phyloP scores from a whole-genome alignment of 2,329 filamentous ascomycete genomes.

The Lachnellula cervina region DNA sequence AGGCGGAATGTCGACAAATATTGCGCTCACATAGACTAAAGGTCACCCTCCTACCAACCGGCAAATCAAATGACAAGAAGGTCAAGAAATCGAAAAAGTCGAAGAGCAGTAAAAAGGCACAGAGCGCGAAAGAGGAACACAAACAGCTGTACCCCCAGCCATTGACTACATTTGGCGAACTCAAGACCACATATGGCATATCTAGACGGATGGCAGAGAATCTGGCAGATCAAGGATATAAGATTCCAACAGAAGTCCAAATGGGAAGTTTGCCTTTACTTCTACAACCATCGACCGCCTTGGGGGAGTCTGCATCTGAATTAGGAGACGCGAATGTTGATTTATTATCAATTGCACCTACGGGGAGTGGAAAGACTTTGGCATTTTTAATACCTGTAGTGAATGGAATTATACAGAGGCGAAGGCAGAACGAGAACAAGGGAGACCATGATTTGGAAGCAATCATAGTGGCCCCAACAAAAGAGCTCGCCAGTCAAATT shows the following conservation, averaged over 20 bases:
- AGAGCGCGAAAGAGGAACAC: conserved; percentile 41
- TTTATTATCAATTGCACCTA: conserved; percentile 85
- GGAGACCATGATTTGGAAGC: conserved; percentile 55
- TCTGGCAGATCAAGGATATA: conserved; percentile 77
- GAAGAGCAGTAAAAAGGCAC: conserved; percentile 43
- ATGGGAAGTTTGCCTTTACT: conserved; percentile 79
- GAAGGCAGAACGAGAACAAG: conserved; percentile 33
- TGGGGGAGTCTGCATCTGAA: conserved; percentile 35
- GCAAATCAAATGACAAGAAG: conserved; percentile 35
- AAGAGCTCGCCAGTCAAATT: conserved; percentile 75
- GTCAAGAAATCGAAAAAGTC: conserved; percentile 47
- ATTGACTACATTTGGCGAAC: conserved; percentile 68
- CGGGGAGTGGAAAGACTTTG: conserved; percentile 93
- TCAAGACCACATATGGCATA: conserved; percentile 68
- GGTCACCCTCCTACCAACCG: conserved; percentile 65
- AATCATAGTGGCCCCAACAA: conserved; percentile 71
- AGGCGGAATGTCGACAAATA: conserved; percentile 68
- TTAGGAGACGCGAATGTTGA: conserved; percentile 47
- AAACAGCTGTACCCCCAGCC: conserved; percentile 73
- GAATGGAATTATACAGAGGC: conserved; percentile 62
- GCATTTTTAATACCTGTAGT: conserved; percentile 87
- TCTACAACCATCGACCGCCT: conserved; percentile 51
- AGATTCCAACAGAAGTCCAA: conserved; percentile 88
- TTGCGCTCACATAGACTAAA: conserved; percentile 80
- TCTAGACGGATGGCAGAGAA: conserved; percentile 72